Percentiles rank a stretch among this genome's conserved stretches.
These are phyloP conservation scores for Monotropa hypopitys DNA, from an alignment of 179 eudicot species.

Conservation along the genomic window DNA sequence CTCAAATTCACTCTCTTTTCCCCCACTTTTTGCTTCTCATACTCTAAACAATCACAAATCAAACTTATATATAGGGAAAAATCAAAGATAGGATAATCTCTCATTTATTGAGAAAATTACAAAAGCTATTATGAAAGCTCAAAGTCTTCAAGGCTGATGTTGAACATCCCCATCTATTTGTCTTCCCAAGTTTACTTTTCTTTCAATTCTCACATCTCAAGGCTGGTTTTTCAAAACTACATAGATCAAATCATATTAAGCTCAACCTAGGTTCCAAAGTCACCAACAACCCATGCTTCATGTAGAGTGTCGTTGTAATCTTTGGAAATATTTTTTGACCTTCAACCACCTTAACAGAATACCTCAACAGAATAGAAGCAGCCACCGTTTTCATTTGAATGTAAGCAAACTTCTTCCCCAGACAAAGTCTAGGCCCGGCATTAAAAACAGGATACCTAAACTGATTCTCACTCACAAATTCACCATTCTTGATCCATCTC, in stretches of 20 bases:
- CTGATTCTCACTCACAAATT: slow-evolving; percentile 26
- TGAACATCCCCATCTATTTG: too few species aligned
- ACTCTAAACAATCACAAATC: too few species aligned
- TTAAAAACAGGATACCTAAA: slow-evolving; percentile 39
- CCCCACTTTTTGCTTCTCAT: too few species aligned
- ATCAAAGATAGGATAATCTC: too few species aligned
- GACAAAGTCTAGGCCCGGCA: slow-evolving; percentile 48
- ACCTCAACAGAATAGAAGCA: slow-evolving; percentile 42
- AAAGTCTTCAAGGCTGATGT: too few species aligned
- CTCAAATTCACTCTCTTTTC: too few species aligned
- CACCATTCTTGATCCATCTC: slow-evolving; percentile 18
- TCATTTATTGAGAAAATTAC: too few species aligned
- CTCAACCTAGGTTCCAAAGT: slow-evolving; percentile 27
- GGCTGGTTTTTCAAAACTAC: not conserved
- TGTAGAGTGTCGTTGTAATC: slow-evolving; percentile 43
- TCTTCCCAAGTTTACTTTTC: too few species aligned
- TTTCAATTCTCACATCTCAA: not conserved
- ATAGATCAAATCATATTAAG: not conserved
- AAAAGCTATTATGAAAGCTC: too few species aligned
- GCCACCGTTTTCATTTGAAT: slow-evolving; percentile 8
- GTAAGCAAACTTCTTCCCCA: slow-evolving; percentile 18
- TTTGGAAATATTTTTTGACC: slow-evolving; percentile 31
- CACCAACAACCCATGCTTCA: slow-evolving; percentile 44
- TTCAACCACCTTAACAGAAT: slow-evolving; percentile 27
- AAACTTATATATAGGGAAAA: too few species aligned